Percentiles rank a stretch among this genome's conserved stretches.
phyloP scores from a whole-genome alignment of 2,329 filamentous ascomycete species.

The Colletotrichum noveboracense region DNA sequence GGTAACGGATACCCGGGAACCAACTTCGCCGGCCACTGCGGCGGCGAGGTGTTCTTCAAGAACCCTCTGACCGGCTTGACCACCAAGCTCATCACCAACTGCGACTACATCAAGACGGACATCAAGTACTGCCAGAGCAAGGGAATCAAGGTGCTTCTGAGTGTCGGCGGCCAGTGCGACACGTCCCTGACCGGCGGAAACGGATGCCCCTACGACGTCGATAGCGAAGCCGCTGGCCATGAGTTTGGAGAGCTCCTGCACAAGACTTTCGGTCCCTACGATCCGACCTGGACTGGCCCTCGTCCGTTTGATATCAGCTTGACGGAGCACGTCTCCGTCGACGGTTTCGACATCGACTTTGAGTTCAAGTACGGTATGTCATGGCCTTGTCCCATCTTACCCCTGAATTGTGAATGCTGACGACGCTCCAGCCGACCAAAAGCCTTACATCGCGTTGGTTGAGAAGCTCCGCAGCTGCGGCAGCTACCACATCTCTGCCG shows the following conservation, averaged over 20 bases:
- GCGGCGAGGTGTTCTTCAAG: constrained; percentile 28
- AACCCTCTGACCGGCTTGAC: constrained; percentile 20
- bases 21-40: constrained; percentile 46
- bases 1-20: constrained; percentile 39
- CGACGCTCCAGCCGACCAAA: constrained; percentile 29
- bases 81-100: constrained; percentile 39
- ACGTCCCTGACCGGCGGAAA: constrained; percentile 9
- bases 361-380: constrained; percentile 37
- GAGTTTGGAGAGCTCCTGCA: constrained; percentile 44
- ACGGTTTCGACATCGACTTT: constrained; percentile 50
- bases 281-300: constrained; percentile 34
- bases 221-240: constrained; percentile 32
- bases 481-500: constrained; percentile 43
- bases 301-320: constrained; percentile 42
- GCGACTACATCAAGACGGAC: constrained; percentile 39
- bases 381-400: too few relatives aligned
- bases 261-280: constrained; percentile 41
- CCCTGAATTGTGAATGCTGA: neutral
- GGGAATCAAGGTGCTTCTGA: constrained; percentile 48
- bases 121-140: constrained; percentile 45
- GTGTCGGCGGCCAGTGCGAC: constrained; percentile 40
- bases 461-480: constrained; percentile 36
- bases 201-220: constrained; percentile 38
- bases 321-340: constrained; percentile 32
- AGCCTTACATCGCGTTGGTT: constrained; percentile 43